Evolutionary conservation across 1,139 yeast species (phyloP), one percentile per base, ranked within the genome.

Genomic region (Kodamaea sp.): DNA sequence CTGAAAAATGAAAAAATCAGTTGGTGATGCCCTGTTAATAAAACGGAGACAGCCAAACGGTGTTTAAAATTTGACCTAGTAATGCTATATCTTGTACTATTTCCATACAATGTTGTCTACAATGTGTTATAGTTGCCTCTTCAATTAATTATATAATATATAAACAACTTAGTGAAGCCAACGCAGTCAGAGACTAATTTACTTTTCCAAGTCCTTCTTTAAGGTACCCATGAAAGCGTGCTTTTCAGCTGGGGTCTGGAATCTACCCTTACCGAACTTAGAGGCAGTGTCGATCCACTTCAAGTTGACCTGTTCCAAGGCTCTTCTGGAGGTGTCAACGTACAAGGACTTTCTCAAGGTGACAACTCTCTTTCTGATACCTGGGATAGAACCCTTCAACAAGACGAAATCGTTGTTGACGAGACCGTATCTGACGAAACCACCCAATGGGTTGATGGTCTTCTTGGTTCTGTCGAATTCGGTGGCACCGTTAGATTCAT

Each of bases 201-300:
- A 42, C 30, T 39, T 39, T 52, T 64, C 55, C 51, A 71, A 68
- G 64, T 92, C 98, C 85, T 88, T 90, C 95, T 94, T 94, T 73
- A 92, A 85, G 66, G 98, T 90, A 82, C 99, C 99, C 81, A 90
- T 67, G 92, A 94, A 94, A 68, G 98, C 95, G 70, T 83, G 90
- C 90, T 94, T 94, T 83, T 94, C 99, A 74, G 97, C 98, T 63
- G 97, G 96, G 68, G 98, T 92, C 80, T 94, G 99, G 98, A 94
- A 94, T 83, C 98, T 92, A 82, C 99, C 99, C 89, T 92, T 94
- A 86, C 99, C 99, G 88, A 92, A 92, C 80, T 90, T 90, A 66
- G 98, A 92, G 68, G 98, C 96, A 63, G 99, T 92, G 75, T 92
- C 99, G 72, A 92, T 92, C 98, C 98, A 92, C 79, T 92, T 92